phyloP scores from a whole-genome alignment of 805 yeast species.

The Phaffomyces antillensis region DNA sequence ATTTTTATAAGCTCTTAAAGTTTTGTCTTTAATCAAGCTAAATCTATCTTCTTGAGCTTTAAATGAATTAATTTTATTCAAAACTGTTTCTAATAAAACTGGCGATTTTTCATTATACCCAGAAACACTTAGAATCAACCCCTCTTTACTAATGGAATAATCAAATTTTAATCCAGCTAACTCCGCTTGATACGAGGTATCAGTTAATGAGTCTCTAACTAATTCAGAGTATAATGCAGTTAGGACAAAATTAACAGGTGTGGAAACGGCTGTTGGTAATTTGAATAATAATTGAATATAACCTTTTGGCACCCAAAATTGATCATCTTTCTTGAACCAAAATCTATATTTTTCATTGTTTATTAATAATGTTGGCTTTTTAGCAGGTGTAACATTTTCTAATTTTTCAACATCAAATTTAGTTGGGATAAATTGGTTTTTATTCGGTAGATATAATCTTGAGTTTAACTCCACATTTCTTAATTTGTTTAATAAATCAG shows the following conservation, averaged over 20 bases:
- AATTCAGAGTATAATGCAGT: conserved; percentile 62
- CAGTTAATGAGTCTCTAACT: conserved; percentile 68
- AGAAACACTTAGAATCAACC: conserved; percentile 55
- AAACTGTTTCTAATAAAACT: conserved; percentile 52
- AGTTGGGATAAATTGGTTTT: conserved; percentile 78
- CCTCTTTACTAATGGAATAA: conserved; percentile 57
- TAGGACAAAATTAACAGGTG: conserved; percentile 51
- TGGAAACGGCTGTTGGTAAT: conserved; percentile 52
- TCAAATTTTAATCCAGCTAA: conserved; percentile 67
- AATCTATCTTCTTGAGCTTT: conserved; percentile 52
- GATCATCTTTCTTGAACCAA: conserved; percentile 90
- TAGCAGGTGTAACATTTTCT: conserved; percentile 27
- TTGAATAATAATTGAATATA: conserved; percentile 57
- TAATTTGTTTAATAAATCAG: conserved; percentile 30
- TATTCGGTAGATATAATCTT: conserved; percentile 53
- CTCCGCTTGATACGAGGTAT: conserved; percentile 75
- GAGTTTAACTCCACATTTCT: conserved; percentile 24
- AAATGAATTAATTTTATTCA: conserved; percentile 46
- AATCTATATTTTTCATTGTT: conserved; percentile 45
- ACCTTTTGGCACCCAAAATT: conserved; percentile 84
- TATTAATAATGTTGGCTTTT: conserved; percentile 56
- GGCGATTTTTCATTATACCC: conserved; percentile 84
- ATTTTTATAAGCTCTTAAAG: conserved; percentile 57
- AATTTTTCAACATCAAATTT: conserved; percentile 56
- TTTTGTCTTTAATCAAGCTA: conserved; percentile 56